Evolutionary conservation across 257 asterid genomes (phyloP).

Genomic region (Primulina huaijiensis): DNA sequence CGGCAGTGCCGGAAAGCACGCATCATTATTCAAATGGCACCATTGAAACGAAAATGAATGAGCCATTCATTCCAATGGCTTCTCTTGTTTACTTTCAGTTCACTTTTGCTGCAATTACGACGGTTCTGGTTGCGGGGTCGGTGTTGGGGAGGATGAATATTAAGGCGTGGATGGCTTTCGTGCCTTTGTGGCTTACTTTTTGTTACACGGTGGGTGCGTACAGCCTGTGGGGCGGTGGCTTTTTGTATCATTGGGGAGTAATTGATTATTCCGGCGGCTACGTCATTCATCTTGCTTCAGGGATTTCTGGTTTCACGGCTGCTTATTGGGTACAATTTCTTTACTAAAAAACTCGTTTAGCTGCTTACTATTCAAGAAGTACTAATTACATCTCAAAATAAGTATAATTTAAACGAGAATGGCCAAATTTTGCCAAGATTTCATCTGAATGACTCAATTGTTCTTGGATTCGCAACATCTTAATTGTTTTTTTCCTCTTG

Average conservation of each 20-base stretch:
- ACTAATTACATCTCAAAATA: not conserved
- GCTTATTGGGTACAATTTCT: slow-evolving; percentile 69
- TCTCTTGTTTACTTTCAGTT: slow-evolving; percentile 78
- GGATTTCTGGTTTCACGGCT: slow-evolving; percentile 89
- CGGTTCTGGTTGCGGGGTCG: slow-evolving; percentile 71
- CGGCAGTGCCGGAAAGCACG: slow-evolving; percentile 50
- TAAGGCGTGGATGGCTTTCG: slow-evolving; percentile 96
- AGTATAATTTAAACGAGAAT: not conserved
- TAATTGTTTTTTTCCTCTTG: not conserved
- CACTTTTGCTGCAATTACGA: slow-evolving; percentile 80
- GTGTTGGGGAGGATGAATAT: slow-evolving; percentile 84
- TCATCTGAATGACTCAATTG: not conserved
- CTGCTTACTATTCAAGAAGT: not conserved
- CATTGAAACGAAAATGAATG: slow-evolving; percentile 41
- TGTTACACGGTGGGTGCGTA: slow-evolving; percentile 82
- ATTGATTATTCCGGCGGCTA: slow-evolving; percentile 93
- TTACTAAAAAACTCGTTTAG: not conserved
- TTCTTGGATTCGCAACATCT: not conserved
- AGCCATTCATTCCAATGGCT: slow-evolving; percentile 69
- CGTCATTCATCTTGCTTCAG: slow-evolving; percentile 84
- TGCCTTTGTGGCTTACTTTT: slow-evolving; percentile 80
- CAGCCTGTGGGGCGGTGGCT: slow-evolving; percentile 95
- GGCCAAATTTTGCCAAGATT: not conserved
- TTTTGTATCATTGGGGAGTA: slow-evolving; percentile 87
- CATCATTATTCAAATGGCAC: slow-evolving; percentile 39